A percentile compares a stretch with the other conserved stretches of the same genome.
Evolutionary conservation across 2,329 filamentous ascomycete genomes (phyloP).

Genomic region (Alternaria sp.): DNA sequence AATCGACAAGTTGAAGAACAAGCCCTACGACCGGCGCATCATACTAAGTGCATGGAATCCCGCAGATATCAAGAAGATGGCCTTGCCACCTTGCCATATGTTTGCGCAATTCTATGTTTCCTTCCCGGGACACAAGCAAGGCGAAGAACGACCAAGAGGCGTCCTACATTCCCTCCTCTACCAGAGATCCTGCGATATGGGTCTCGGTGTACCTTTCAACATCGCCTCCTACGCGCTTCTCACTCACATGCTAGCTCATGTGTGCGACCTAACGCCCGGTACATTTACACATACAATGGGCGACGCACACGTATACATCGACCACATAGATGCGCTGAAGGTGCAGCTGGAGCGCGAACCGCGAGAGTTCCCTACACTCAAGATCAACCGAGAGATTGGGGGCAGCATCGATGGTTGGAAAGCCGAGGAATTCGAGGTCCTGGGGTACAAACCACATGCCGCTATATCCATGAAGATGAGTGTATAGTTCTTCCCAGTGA

Average conservation of each 20-base stretch:
- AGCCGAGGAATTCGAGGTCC: slow-evolving; percentile 84
- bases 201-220: slow-evolving; percentile 96
- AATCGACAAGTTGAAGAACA: slow-evolving; percentile 82
- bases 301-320: slow-evolving; percentile 94
- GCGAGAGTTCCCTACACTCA: slow-evolving; percentile 78
- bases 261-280: slow-evolving; percentile 82
- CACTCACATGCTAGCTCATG: slow-evolving; percentile 93
- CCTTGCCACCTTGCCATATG: slow-evolving; percentile 94
- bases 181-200: slow-evolving; percentile 96
- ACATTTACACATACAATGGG: slow-evolving; percentile 96
- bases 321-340: slow-evolving; percentile 88
- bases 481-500: slow-evolving; percentile 60
- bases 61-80: slow-evolving; percentile 84
- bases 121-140: slow-evolving; percentile 61
- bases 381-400: slow-evolving; percentile 72
- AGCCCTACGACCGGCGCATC: slow-evolving; percentile 88
- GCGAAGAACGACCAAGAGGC: slow-evolving; percentile 61
- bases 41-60: slow-evolving; percentile 96
- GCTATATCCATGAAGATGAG: slow-evolving; percentile 99
- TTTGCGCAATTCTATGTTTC: slow-evolving; percentile 96
- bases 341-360: slow-evolving; percentile 83
- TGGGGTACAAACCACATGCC: slow-evolving; percentile 91
- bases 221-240: slow-evolving; percentile 93
- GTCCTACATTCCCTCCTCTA: slow-evolving; percentile 88
- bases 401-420: slow-evolving; percentile 91